Conservation (phyloP, 2,329 filamentous ascomycete genomes). For the Xylariaceae sp. region DNA sequence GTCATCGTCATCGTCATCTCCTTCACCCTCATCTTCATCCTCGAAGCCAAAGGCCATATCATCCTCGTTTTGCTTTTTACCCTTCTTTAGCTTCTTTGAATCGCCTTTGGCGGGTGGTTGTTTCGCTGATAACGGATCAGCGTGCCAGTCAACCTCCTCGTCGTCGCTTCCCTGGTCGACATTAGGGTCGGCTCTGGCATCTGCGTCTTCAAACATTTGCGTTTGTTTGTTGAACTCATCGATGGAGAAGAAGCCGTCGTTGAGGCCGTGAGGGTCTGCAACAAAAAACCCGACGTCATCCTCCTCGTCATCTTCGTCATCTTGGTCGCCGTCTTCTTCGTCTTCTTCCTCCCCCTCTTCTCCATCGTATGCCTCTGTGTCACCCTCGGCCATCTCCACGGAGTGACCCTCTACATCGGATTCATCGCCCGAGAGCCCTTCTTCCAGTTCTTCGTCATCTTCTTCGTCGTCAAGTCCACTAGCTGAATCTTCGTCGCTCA, state of each 20-base stretch:
- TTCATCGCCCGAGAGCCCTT: constrained; percentile 31
- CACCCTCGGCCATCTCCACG: constrained; percentile 13
- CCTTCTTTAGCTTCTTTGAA: constrained; percentile 31
- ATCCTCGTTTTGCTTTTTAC: constrained; percentile 36
- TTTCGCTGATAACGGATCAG: constrained; percentile 58
- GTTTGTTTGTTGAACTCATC: constrained; percentile 95
- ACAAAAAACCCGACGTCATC: constrained; percentile 51
- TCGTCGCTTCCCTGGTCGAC: constrained; percentile 74
- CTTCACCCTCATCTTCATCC: constrained; percentile 58
- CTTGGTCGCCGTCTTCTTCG: constrained; percentile 39
- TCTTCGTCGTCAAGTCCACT: constrained; percentile 19
- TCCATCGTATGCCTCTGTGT: constrained; percentile 20
- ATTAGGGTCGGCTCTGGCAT: constrained; percentile 68
- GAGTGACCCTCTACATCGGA: constrained; percentile 27
- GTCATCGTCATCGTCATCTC: constrained; percentile 64
- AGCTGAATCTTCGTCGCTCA: constrained; percentile 28
- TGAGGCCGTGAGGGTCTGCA: constrained; percentile 76
- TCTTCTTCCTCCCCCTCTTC: constrained; percentile 37
- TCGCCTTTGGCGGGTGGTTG: constrained; percentile 22
- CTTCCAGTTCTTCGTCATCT: constrained; percentile 34
- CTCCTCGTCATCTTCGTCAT: constrained; percentile 34
- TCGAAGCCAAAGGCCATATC: constrained; percentile 36
- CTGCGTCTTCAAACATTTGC: constrained; percentile 81
- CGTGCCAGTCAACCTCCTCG: constrained; percentile 82
- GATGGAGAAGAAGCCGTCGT: constrained; percentile 97